phyloP scores from a whole-genome alignment of 257 asterid genomes.

The Eucommia ulmoides region DNA sequence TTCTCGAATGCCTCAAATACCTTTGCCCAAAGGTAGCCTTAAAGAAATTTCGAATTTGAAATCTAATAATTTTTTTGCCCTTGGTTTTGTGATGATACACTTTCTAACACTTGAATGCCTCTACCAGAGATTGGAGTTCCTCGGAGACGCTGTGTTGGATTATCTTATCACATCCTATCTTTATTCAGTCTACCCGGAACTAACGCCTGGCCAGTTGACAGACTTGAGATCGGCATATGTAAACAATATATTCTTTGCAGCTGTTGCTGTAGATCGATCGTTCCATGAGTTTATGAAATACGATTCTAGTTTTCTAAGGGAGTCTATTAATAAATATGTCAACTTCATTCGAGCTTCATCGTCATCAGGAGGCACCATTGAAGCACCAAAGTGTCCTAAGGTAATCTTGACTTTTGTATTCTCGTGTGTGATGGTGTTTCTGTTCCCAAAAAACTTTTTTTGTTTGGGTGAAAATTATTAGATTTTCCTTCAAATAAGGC shows the following conservation, averaged over 20 bases:
- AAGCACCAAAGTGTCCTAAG: slow-evolving; percentile 79
- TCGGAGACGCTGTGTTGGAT: slow-evolving; percentile 98
- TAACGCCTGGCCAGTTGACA: slow-evolving; percentile 92
- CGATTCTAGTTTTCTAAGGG: slow-evolving; percentile 50
- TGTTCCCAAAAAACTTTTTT: too few species aligned
- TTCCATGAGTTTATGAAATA: slow-evolving; percentile 55
- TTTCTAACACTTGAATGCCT: slow-evolving; percentile 12
- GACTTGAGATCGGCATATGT: slow-evolving; percentile 81
- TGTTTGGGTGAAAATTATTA: too few species aligned
- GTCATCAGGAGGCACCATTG: slow-evolving; percentile 20
- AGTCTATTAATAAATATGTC: slow-evolving; percentile 50
- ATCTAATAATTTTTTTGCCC: too few species aligned
- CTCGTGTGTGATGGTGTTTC: too few species aligned
- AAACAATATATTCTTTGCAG: slow-evolving; percentile 74
- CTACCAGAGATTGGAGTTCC: slow-evolving; percentile 86
- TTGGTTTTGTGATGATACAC: neutral
- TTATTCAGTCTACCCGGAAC: slow-evolving; percentile 64
- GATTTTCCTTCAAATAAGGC: too few species aligned
- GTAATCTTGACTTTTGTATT: slow-evolving; percentile 17
- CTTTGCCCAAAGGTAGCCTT: neutral
- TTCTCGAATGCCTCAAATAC: slow-evolving; percentile 8
- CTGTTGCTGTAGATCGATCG: slow-evolving; percentile 52
- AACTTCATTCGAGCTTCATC: slow-evolving; percentile 26
- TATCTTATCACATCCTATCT: slow-evolving; percentile 89
- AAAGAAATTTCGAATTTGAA: too few species aligned